Evolutionary conservation across 345 rosid genomes (phyloP).

Genomic region (Citrus medica): DNA sequence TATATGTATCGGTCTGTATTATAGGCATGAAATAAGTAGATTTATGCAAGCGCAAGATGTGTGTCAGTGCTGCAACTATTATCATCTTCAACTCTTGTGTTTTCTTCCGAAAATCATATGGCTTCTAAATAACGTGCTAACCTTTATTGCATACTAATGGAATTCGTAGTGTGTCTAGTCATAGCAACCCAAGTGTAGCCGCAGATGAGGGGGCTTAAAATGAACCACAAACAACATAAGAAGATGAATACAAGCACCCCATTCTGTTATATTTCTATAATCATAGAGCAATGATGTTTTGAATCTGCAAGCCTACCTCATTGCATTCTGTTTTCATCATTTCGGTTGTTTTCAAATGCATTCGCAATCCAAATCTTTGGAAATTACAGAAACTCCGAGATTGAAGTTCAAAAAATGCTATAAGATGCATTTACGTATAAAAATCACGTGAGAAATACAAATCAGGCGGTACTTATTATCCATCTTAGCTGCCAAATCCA

Average conservation of each 20-base stretch:
- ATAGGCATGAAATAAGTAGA: no score
- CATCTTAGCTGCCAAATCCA: constrained; percentile 83
- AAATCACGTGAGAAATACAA: neutral
- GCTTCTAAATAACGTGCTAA: no score
- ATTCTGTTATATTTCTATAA: neutral
- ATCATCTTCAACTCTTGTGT: no score
- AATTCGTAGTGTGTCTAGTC: neutral
- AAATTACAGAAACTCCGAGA: neutral
- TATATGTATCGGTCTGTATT: no score
- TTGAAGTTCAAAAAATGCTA: neutral
- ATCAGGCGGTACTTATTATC: constrained; percentile 26
- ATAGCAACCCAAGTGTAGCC: no score
- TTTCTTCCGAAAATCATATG: no score
- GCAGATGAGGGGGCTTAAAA: no score
- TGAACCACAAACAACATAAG: no score
- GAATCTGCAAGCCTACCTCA: neutral
- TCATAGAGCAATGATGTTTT: neutral
- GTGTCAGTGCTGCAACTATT: no score
- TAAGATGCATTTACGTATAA: neutral
- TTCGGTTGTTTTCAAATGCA: neutral
- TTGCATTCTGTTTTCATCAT: neutral
- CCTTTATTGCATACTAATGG: no score
- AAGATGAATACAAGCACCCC: no score
- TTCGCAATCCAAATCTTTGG: neutral
- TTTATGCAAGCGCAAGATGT: no score